Evolutionary conservation across 495 filamentous ascomycete species (phyloP).

Genomic region (Aspergillus kassunensis): DNA sequence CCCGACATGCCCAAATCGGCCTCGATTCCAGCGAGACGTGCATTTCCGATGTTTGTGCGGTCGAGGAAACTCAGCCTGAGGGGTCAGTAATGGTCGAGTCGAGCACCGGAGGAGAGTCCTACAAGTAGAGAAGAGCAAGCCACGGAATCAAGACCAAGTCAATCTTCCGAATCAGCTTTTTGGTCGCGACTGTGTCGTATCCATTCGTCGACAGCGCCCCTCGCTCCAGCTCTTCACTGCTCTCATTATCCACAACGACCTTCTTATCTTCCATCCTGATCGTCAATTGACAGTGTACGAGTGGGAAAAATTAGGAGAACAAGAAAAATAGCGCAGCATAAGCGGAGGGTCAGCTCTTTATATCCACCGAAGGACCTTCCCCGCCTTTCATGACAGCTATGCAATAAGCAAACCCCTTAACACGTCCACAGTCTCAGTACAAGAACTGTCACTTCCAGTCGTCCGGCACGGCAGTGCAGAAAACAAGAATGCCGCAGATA

Average conservation of each 20-base stretch:
- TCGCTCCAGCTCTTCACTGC: slow-evolving; percentile 10
- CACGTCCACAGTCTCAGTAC: background rate
- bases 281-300: background rate
- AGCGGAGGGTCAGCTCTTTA: background rate
- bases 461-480: background rate
- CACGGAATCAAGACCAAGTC: slow-evolving; percentile 15
- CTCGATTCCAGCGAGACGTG: slow-evolving; percentile 11
- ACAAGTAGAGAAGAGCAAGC: slow-evolving; percentile 16
- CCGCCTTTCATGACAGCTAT: too few species aligned
- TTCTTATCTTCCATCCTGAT: slow-evolving; percentile 4
- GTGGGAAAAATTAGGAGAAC: too few species aligned
- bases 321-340: background rate
- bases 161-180: slow-evolving; percentile 15
- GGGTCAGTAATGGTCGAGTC: background rate
- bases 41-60: slow-evolving; percentile 18
- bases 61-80: slow-evolving; percentile 16
- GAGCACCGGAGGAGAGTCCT: background rate
- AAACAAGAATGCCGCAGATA: background rate
- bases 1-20: slow-evolving; percentile 13
- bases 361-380: too few species aligned
- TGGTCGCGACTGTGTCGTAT: slow-evolving; percentile 2
- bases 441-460: too few species aligned
- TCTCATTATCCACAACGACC: slow-evolving; percentile 1
- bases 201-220: background rate
- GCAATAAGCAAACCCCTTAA: too few species aligned